phyloP scores from a whole-genome alignment of 2,329 filamentous ascomycete species.

The Emergomyces orientalis region DNA sequence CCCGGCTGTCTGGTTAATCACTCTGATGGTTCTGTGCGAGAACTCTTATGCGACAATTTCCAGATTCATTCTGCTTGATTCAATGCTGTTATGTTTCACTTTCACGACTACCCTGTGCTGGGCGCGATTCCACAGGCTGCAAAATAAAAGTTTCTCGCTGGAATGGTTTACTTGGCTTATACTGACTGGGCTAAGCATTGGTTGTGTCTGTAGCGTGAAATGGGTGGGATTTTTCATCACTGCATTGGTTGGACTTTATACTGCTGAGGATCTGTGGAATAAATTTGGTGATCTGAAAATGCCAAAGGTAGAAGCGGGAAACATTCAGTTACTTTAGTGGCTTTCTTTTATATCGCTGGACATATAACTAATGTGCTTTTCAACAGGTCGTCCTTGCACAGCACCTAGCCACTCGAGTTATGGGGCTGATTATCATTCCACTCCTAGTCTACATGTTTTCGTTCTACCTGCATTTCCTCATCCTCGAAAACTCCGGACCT shows the following conservation, averaged over 20 bases:
- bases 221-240: conserved; percentile 96
- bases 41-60: conserved; percentile 99
- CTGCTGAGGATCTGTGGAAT: conserved; percentile 91
- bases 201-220: conserved; percentile 97
- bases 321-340: not conserved
- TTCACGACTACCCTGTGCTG: conserved; percentile 95
- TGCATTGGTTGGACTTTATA: conserved; percentile 89
- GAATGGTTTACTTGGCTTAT: conserved; percentile 96
- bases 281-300: conserved; percentile 94
- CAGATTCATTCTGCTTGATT: conserved; percentile 94
- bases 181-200: conserved; percentile 88
- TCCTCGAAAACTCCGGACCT: conserved; percentile 86
- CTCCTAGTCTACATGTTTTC: conserved; percentile 89
- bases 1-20: conserved; percentile 87
- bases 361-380: conserved; percentile 12
- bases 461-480: conserved; percentile 88
- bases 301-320: conserved; percentile 52
- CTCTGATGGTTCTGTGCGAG: conserved; percentile 94
- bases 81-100: conserved; percentile 98
- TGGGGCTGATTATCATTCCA: conserved; percentile 81
- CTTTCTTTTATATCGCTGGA: conserved; percentile 14
- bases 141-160: conserved; percentile 71
- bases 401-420: conserved; percentile 69
- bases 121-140: conserved; percentile 88
- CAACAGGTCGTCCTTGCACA: conserved; percentile 57